These are phyloP conservation scores for Pseudoscleropodium purum DNA, from an alignment of 225 moss, liverwort and hornwort genomes.

Conservation along the genomic window DNA sequence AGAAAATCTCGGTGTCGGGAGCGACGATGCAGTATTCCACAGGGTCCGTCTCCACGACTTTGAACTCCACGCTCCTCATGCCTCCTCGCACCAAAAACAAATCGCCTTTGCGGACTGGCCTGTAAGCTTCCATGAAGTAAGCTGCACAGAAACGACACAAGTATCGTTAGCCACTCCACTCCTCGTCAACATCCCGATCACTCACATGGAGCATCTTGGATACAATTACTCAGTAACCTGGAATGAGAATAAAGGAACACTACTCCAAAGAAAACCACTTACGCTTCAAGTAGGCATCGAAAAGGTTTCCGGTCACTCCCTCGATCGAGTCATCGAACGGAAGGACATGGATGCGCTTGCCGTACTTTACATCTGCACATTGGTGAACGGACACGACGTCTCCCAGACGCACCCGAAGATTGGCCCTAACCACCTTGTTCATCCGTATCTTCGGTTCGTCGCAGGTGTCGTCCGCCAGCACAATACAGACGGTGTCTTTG, in stretches of 20 bases:
- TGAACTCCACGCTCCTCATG: slow-evolving; percentile 17
- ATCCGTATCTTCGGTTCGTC: slow-evolving; percentile 83
- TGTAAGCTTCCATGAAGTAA: slow-evolving; percentile 54
- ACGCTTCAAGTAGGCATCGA: slow-evolving; percentile 88
- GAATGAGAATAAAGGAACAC: neutral
- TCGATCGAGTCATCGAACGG: slow-evolving; percentile 91
- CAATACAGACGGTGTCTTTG: slow-evolving; percentile 89
- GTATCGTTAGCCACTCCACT: neutral
- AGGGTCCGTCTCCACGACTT: slow-evolving; percentile 16
- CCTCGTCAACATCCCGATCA: neutral
- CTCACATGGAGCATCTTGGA: neutral
- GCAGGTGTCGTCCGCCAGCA: slow-evolving; percentile 84
- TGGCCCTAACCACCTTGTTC: slow-evolving; percentile 94
- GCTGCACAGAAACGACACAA: slow-evolving; percentile 35
- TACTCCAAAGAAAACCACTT: neutral
- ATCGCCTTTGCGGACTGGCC: slow-evolving; percentile 71
- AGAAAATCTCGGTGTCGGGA: slow-evolving; percentile 84
- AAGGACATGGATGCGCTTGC: slow-evolving; percentile 86
- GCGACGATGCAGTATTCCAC: slow-evolving; percentile 96
- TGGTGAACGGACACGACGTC: slow-evolving; percentile 91
- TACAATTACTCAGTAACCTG: neutral
- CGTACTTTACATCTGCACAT: slow-evolving; percentile 92
- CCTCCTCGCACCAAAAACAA: slow-evolving; percentile 58
- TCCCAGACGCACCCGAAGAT: slow-evolving; percentile 79
- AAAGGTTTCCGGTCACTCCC: slow-evolving; percentile 82